Base-by-base conservation (phyloP, 148 eudicot species). In the Chenopodium suecicum region DNA sequence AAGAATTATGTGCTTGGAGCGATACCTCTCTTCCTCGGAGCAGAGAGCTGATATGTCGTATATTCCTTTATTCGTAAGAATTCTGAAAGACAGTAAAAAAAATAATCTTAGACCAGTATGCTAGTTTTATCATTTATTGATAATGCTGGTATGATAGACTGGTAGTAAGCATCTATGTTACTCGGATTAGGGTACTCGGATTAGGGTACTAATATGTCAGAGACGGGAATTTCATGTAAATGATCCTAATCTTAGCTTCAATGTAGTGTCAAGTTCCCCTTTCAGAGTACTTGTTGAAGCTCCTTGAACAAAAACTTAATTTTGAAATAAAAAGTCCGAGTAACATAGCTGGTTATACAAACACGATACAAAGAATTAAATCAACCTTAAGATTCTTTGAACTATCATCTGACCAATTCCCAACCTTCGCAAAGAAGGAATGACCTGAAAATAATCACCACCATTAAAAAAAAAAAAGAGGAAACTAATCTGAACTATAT, bases 11-110 rank as follows among this genome's bases (percentile, higher is more conserved):
- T 62, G 25, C 73, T 31, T 31, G 11, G 23, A 82, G 63, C 56
- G 14, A 79, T 78, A 92, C 98, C 92, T 92, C 80, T 93, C 92
- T 25, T 92, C 31, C 25, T 86, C 88, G 19, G 93, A 82, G 88
- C 97, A 92, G 70, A 95, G 91, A 41, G 94, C 97, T 37, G 97
- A 87, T 81, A 95, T 90, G 83, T 95, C 98, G 79, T 91, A 92
- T 73, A 93, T 88, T 62, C 86, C 97, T 90, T 85, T 88, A 54
- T 84, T 92, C 13, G 88, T 88, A 44, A 95, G 95, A 84, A 83
- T 78, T 86, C 98, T 95, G 96, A 86, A 85, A 75, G 37, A n/a
- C 22, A 14, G 12, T 22, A 11, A 48, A 47, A 47, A 75, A 69
- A 0, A 14, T 37, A 34, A n/a, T 62, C 48, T 63, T 52, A 41